Base-by-base conservation (phyloP, 2,329 filamentous ascomycete species). In the Metarhizium album region DNA sequence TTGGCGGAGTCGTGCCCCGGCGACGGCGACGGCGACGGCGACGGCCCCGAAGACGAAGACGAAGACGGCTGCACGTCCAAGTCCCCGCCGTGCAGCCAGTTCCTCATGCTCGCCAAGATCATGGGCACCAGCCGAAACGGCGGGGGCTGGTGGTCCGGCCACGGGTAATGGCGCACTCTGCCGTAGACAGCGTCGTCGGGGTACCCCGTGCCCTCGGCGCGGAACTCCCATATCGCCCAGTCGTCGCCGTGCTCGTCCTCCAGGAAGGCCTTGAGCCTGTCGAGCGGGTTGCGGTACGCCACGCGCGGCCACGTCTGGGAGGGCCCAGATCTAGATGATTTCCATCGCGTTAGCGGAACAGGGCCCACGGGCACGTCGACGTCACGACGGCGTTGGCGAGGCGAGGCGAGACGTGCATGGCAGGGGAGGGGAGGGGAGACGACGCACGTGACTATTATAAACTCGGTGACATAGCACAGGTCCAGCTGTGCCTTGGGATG, bases 171-270 rank as follows among this genome's bases (percentile, higher is more conserved):
- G 56, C 85, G 80, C 56, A 97, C 84, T 3, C 90, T 79, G 33
- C 81, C 78, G 64, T 95, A 89, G 1, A 98, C 91, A 52, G 90
- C 87, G 18, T 83, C 79, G 63, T 98, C 93, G 0, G 90, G 90
- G 62, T 98, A 98, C 1, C 93, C 93, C 0, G 93, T 96, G 4
- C 93, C 93, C 66, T 98, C 93, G 35, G 90, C 93, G 45, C 93
- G 84, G 60, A 98, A 98, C 70, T 98, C 93, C 89, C 91, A 98
- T 61, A 98, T 95, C 3, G 86, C 83, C 93, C 93, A 98, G 55
- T 93, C 74, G 24, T 82, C 71, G 27, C 79, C 84, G 68, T 98
- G 93, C 61, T 90, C 88, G 43, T 77, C 73, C 68, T 97, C 89
- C 55, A 98, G 83, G 65, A 91, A 98, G 56, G 80, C 79, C 53